Percentiles rank a stretch among this genome's conserved stretches.
These are phyloP conservation scores for Carallia brachiata DNA, from an alignment of 345 rosid species.

Conservation along the genomic window DNA sequence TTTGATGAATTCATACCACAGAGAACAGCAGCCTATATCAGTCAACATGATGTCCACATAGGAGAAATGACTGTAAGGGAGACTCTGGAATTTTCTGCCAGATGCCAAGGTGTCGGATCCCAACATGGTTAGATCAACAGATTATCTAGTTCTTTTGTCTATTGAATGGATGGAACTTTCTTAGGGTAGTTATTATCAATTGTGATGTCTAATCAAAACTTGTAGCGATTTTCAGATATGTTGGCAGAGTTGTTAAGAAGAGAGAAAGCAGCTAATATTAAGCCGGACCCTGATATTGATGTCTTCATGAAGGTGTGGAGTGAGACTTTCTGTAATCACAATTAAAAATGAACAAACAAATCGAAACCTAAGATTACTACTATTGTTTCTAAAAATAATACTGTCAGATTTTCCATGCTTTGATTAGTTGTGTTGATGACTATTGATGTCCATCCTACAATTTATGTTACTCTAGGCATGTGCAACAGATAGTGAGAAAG, in stretches of 20 bases:
- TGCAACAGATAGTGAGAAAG: conserved; percentile 45
- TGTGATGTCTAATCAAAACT: no score
- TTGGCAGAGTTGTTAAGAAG: conserved; percentile 62
- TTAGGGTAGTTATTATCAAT: not conserved
- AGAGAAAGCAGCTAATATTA: conserved; percentile 65
- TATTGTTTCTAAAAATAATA: no score
- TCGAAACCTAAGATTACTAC: no score
- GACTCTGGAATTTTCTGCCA: conserved; percentile 75
- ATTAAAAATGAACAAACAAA: not conserved
- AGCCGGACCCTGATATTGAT: conserved; percentile 72
- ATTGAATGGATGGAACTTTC: not conserved
- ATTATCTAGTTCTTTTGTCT: no score
- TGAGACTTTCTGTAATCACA: not conserved
- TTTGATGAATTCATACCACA: conserved; percentile 60
- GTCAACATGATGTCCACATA: conserved; percentile 64
- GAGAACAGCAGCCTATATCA: conserved; percentile 62
- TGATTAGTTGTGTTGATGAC: no score
- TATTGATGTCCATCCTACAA: not conserved
- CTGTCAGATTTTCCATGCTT: not conserved
- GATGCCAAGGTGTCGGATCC: conserved; percentile 63
- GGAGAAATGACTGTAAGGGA: conserved; percentile 71
- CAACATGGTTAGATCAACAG: conserved; percentile 48
- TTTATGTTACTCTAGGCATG: conserved; percentile 40
- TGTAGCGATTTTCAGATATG: conserved; percentile 38
- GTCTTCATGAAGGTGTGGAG: conserved; percentile 63